phyloP scores from a whole-genome alignment of 1,139 yeast species.

The Blastobotrys niveus region DNA sequence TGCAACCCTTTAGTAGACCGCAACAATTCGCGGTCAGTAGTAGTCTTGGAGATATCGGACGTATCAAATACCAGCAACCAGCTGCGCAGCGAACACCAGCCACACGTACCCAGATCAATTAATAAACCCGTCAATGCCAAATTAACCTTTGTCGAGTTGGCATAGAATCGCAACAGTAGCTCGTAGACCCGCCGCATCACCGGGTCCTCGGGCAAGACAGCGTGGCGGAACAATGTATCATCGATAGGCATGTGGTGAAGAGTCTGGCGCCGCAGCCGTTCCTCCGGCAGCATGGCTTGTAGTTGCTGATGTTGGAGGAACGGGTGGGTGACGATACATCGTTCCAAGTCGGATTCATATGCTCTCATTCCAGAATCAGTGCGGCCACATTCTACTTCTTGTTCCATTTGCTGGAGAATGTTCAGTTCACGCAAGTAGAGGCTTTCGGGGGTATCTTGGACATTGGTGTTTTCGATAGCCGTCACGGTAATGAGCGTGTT shows the following conservation, averaged over 20 bases:
- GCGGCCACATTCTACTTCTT: constrained; percentile 11
- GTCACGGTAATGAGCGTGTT: constrained; percentile 16
- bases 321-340: constrained; percentile 19
- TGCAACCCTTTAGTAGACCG: constrained; percentile 14
- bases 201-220: constrained; percentile 19
- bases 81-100: constrained; percentile 23
- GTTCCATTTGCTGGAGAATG: constrained; percentile 12
- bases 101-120: constrained; percentile 24
- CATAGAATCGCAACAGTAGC: constrained; percentile 21
- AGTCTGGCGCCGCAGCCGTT: constrained; percentile 10
- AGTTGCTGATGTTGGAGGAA: constrained; percentile 17
- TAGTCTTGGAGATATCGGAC: not conserved
- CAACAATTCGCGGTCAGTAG: not conserved
- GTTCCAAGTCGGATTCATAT: constrained; percentile 22
- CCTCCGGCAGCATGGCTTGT: constrained; percentile 15
- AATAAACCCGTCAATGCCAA: constrained; percentile 26
- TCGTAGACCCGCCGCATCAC: constrained; percentile 18
- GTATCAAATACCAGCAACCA: constrained; percentile 21
- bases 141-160: constrained; percentile 27
- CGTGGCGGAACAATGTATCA: constrained; percentile 15
- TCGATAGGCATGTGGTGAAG: constrained; percentile 4
- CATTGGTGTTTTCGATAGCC: not conserved
- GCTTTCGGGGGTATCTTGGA: not conserved
- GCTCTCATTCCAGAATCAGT: not conserved
- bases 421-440: constrained; percentile 13